These are phyloP conservation scores for Ganoderma leucocontextum DNA, from an alignment of 1,284 basidiomycete species.

Conservation along the genomic window DNA sequence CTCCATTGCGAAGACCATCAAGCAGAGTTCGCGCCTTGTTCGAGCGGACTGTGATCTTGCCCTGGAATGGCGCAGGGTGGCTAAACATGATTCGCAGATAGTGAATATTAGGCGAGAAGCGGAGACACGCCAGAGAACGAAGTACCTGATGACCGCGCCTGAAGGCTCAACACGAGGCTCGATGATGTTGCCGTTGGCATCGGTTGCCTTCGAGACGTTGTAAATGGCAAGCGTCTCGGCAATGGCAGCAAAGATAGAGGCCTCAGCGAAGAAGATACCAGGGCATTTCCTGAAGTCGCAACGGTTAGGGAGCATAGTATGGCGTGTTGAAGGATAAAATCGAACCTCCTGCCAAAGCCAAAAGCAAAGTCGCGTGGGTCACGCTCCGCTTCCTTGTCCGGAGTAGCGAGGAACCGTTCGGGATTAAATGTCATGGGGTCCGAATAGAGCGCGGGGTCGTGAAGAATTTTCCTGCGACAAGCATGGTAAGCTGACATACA, in stretches of 20 bases:
- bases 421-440: constrained; percentile 43
- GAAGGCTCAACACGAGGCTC: constrained; percentile 33
- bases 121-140: neutral
- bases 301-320: neutral
- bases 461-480: constrained; percentile 39
- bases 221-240: constrained; percentile 42
- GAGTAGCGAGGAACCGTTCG: constrained; percentile 35
- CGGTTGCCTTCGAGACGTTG: constrained; percentile 39
- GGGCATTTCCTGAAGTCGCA: constrained; percentile 26
- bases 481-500: neutral
- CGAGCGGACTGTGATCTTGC: constrained; percentile 40
- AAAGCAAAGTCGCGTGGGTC: constrained; percentile 38
- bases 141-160: constrained; percentile 35
- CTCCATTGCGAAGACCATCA: constrained; percentile 7
- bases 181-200: constrained; percentile 29
- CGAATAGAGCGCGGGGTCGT: constrained; percentile 39
- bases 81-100: constrained; percentile 16
- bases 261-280: constrained; percentile 41
- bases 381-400: constrained; percentile 28
- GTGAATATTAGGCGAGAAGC: neutral
- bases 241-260: constrained; percentile 42
- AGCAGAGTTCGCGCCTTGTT: constrained; percentile 30
- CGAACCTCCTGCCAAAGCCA: constrained; percentile 39
- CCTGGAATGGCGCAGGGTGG: constrained; percentile 44
- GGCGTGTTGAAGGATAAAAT: neutral